These are phyloP conservation scores for Magnaporthales sp. DNA, from an alignment of 2,329 filamentous ascomycete genomes.

Conservation along the genomic window DNA sequence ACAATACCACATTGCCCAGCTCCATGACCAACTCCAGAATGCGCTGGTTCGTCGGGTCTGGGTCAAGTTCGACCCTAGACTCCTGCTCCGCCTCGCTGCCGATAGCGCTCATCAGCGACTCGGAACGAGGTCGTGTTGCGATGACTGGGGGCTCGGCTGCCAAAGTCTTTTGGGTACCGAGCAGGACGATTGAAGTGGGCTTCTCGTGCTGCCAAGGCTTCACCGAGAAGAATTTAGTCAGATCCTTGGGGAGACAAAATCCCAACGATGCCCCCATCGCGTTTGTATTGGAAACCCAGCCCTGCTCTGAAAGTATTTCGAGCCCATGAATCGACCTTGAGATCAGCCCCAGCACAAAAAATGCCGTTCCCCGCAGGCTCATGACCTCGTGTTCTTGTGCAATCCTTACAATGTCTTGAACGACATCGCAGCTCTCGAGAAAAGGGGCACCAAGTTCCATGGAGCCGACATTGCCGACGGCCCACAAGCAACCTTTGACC, in stretches of 20 bases:
- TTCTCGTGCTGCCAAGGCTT: conserved; percentile 46
- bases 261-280: conserved; percentile 75
- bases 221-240: conserved; percentile 71
- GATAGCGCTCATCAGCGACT: conserved; percentile 23
- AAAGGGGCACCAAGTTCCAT: conserved; percentile 97
- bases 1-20: conserved; percentile 86
- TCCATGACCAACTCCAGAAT: conserved; percentile 82
- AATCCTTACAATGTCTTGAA: conserved; percentile 78
- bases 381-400: conserved; percentile 83
- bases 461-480: conserved; percentile 93
- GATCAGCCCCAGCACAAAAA: conserved; percentile 89
- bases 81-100: conserved; percentile 12
- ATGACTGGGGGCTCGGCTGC: conserved; percentile 31
- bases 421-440: conserved; percentile 81
- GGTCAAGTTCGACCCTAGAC: conserved; percentile 26
- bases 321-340: conserved; percentile 87
- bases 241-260: conserved; percentile 74
- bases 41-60: conserved; percentile 52
- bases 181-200: conserved; percentile 38
- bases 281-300: conserved; percentile 89
- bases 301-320: conserved; percentile 79
- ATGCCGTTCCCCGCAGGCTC: conserved; percentile 89
- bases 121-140: conserved; percentile 28
- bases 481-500: conserved; percentile 95
- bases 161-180: conserved; percentile 44